phyloP scores from a whole-genome alignment of 345 rosid genomes.

The Populus ilicifolia region DNA sequence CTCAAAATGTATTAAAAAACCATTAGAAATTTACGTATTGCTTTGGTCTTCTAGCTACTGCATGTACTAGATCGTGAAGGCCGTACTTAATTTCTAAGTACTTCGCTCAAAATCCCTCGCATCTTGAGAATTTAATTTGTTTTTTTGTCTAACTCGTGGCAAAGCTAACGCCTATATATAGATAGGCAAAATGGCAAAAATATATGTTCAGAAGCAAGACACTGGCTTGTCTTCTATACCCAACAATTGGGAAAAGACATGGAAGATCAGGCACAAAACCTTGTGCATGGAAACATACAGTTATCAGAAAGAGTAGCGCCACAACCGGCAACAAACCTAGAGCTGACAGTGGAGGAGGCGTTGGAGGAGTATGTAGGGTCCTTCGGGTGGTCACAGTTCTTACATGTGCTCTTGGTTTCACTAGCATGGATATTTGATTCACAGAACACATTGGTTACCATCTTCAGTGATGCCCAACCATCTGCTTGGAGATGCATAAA shows the following conservation, averaged over 20 bases:
- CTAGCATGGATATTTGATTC: conserved; percentile 70
- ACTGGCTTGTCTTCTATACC: neutral
- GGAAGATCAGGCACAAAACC: conserved; percentile 6
- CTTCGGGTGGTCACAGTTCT: conserved; percentile 55
- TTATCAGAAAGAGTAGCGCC: neutral
- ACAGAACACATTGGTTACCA: conserved; percentile 55
- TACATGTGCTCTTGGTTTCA: conserved; percentile 63
- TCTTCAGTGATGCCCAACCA: conserved; percentile 72
- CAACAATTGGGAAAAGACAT: neutral
- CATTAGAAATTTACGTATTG: neutral
- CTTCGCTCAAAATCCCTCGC: neutral
- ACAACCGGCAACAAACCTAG: conserved; percentile 17
- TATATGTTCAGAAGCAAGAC: neutral
- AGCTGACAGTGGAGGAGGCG: conserved; percentile 67
- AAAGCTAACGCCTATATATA: neutral
- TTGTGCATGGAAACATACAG: conserved; percentile 2
- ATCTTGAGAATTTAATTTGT: neutral
- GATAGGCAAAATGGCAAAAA: neutral
- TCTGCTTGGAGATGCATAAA: conserved; percentile 40
- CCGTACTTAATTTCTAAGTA: neutral
- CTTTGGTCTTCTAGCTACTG: neutral
- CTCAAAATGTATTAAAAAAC: too few relatives aligned
- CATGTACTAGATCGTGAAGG: neutral
- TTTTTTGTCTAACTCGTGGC: neutral
- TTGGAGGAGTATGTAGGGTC: conserved; percentile 58